Evolutionary conservation across 257 asterid genomes (phyloP).

Genomic region (Jasminum sambac): DNA sequence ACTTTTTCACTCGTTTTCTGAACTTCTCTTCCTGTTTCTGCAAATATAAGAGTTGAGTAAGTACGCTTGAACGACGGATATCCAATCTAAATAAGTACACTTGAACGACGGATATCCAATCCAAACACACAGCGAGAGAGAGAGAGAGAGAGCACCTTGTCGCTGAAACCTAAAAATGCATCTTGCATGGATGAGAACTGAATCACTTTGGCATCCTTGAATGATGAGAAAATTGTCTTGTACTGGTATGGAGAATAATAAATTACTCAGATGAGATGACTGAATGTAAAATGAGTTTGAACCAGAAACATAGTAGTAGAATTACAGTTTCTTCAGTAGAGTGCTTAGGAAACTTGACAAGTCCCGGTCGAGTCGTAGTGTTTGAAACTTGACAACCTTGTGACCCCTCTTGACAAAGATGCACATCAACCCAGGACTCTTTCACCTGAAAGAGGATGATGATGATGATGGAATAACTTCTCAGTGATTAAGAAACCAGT

Average conservation of each 20-base stretch:
- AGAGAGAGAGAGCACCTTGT: conserved; percentile 56
- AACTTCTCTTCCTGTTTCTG: conserved; percentile 73
- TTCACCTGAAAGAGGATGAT: conserved; percentile 62
- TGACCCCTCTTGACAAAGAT: conserved; percentile 85
- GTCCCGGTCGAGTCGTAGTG: conserved; percentile 47
- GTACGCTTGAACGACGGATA: too few relatives aligned
- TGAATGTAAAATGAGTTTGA: neutral
- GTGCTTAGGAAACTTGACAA: conserved; percentile 75
- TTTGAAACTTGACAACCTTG: conserved; percentile 71
- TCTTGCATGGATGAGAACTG: conserved; percentile 93
- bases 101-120: too few relatives aligned
- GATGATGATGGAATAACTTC: neutral
- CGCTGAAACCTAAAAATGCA: conserved; percentile 77
- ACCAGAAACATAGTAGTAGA: conserved; percentile 12
- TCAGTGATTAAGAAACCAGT: conserved; percentile 9
- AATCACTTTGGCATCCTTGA: conserved; percentile 78
- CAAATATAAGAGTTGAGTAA: neutral
- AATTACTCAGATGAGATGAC: neutral
- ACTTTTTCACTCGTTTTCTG: conserved; percentile 79
- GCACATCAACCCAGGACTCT: conserved; percentile 91
- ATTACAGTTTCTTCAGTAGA: conserved; percentile 81
- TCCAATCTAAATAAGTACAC: too few relatives aligned
- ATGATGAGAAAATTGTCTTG: conserved; percentile 67
- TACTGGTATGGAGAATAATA: conserved; percentile 44
- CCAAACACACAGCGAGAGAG: neutral